These are phyloP conservation scores for Termitomyces sp. DNA, from an alignment of 1,284 basidiomycete species.

Conservation along the genomic window DNA sequence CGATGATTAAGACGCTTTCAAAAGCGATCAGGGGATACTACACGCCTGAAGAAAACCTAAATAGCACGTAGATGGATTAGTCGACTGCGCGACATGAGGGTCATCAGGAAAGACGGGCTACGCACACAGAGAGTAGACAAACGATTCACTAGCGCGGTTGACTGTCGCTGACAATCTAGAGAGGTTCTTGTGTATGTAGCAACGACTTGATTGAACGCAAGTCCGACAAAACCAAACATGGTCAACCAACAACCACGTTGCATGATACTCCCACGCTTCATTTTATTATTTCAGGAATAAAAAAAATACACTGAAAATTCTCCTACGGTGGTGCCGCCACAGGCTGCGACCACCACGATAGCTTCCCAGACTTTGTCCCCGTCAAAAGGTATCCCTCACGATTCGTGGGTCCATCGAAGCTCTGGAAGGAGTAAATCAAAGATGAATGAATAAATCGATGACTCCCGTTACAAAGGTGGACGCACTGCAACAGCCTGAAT, in stretches of 20 bases:
- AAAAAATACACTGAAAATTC: neutral
- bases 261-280: constrained; percentile 17
- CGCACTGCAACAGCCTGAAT: constrained; percentile 55
- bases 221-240: constrained; percentile 28
- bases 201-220: constrained; percentile 34
- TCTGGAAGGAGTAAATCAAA: constrained; percentile 26
- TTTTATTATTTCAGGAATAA: constrained; percentile 4
- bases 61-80: neutral
- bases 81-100: neutral
- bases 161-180: constrained; percentile 33
- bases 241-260: constrained; percentile 23
- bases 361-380: constrained; percentile 46
- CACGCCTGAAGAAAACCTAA: constrained; percentile 20
- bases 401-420: constrained; percentile 37
- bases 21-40: constrained; percentile 21
- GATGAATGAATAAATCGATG: constrained; percentile 11
- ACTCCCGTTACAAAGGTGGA: constrained; percentile 6
- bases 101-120: neutral
- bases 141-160: constrained; percentile 20
- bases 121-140: constrained; percentile 18
- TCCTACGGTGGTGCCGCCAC: constrained; percentile 24
- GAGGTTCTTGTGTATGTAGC: constrained; percentile 34
- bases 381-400: constrained; percentile 43
- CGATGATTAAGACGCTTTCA: constrained; percentile 25
- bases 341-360: constrained; percentile 56